Base-by-base conservation (phyloP, 257 asterid species). In the Parsonsia alboflavescens region DNA sequence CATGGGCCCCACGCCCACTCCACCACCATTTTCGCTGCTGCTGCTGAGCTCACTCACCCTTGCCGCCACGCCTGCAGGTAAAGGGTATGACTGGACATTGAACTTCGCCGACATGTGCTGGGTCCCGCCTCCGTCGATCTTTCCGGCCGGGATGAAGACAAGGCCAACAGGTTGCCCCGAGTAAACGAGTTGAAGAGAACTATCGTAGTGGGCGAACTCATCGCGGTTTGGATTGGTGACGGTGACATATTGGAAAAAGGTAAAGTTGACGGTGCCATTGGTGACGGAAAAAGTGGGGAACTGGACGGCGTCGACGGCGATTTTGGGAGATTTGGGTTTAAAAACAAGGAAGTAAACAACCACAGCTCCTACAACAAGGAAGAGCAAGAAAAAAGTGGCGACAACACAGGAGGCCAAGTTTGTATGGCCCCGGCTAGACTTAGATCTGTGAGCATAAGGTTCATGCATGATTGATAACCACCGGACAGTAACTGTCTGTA, bases 51-150 rank as follows among this genome's bases (percentile, higher is more conserved):
- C 26, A 70, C 75, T 4, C 65, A 11, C 57, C 64, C 28, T 50
- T 8, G 17, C 30, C 72, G 39, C 82, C 70, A 69, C 72, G 56
- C 81, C 84, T 10, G 83, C 73, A 63, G 96, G 85, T 46, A 89
- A 72, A 24, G 97, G 98, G 41, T 91, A 91, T 64, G 87, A 74
- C 83, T 88, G 92, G 54, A 93, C 84, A 71, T 86, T 89, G 63
- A 93, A 84, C 85, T 91, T 89, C 21, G 98, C 98, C 7, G 97
- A 86, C 96, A 93, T 91, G 71, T 82, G 90, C 90, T 93, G 97
- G 7, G 86, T 83, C 41, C 88, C 84, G 0, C 97, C 92, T 53
- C 92, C 98, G 30, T 79, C 83, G 81, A 93, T 93, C 79, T 74
- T 90, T 6, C 98, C 97, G 5, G 98, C 97, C 19, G 97, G 98